These are phyloP conservation scores for Xylaria sp. DNA, from an alignment of 2,329 filamentous ascomycete genomes.

Conservation along the genomic window DNA sequence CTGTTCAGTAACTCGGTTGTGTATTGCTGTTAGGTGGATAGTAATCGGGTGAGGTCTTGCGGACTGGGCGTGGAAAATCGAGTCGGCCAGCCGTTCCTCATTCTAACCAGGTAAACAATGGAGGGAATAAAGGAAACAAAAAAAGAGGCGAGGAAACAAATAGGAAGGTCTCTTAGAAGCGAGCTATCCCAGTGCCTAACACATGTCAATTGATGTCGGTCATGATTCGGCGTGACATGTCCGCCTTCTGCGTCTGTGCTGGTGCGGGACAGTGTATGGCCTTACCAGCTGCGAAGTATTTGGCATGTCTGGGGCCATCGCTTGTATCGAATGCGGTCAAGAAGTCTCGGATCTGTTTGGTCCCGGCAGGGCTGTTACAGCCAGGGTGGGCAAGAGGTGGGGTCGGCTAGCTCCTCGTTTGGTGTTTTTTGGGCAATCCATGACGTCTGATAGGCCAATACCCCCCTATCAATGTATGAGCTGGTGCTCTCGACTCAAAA, in stretches of 20 bases:
- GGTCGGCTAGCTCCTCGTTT: conserved; percentile 11
- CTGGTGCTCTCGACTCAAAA: conserved; percentile 3
- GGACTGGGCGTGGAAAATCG: conserved; percentile 13
- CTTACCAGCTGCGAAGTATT: conserved; percentile 6
- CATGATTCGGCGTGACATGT: conserved; percentile 26
- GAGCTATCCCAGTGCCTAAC: conserved; percentile 13
- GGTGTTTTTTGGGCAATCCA: conserved; percentile 38
- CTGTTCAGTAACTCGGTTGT: conserved; percentile 4
- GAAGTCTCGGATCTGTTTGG: conserved; percentile 29
- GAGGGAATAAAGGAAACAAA: background rate
- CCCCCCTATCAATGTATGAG: background rate
- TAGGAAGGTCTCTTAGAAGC: conserved; percentile 11
- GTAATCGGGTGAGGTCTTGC: background rate
- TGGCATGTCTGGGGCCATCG: background rate
- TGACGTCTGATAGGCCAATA: conserved; percentile 13
- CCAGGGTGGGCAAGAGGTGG: conserved; percentile 15
- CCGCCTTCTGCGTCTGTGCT: background rate
- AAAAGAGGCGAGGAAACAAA: conserved; percentile 1
- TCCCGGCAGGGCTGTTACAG: conserved; percentile 30
- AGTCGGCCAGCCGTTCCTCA: conserved; percentile 36
- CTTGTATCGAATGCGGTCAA: conserved; percentile 3
- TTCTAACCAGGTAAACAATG: background rate
- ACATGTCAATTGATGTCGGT: conserved; percentile 23
- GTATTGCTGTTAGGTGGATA: background rate
- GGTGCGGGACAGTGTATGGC: conserved; percentile 9